phyloP scores from a whole-genome alignment of 257 asterid species.

The Schizonepeta tenuifolia region DNA sequence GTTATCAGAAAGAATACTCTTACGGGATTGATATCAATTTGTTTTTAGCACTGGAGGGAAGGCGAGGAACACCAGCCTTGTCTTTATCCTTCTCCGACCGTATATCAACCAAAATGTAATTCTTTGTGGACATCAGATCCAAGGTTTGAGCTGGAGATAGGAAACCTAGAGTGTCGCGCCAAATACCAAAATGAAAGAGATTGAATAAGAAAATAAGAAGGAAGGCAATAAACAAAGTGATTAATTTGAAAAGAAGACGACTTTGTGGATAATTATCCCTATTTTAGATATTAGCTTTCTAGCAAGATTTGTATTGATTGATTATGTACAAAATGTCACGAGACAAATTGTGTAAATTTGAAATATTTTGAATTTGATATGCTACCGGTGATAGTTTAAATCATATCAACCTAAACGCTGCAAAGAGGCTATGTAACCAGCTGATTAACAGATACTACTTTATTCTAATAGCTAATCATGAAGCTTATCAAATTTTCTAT shows the following conservation, averaged over 20 bases:
- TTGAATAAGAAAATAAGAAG: constrained; percentile 15
- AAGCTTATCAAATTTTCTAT: neutral
- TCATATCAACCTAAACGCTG: constrained; percentile 1
- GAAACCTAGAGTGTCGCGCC: constrained; percentile 54
- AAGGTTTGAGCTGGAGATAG: constrained; percentile 86
- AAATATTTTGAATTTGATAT: neutral
- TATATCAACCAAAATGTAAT: constrained; percentile 83
- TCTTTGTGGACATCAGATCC: constrained; percentile 79
- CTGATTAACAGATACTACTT: neutral
- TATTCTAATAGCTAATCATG: neutral
- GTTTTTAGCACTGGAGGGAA: constrained; percentile 79
- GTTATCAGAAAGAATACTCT: constrained; percentile 37
- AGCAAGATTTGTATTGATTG: neutral
- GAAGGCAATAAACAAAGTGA: constrained; percentile 10
- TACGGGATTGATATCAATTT: constrained; percentile 81
- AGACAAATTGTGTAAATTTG: neutral
- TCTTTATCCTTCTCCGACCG: constrained; percentile 92
- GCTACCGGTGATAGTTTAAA: too few species aligned
- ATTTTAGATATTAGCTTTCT: neutral
- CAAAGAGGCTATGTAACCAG: neutral
- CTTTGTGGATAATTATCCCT: neutral
- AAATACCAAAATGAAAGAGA: constrained; percentile 26
- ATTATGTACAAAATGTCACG: neutral
- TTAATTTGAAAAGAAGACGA: neutral
- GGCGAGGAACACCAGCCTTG: constrained; percentile 89